Percentiles rank a stretch among this genome's conserved stretches.
These are phyloP conservation scores for Ustilago sp. DNA, from an alignment of 1,284 basidiomycete species.

Conservation along the genomic window DNA sequence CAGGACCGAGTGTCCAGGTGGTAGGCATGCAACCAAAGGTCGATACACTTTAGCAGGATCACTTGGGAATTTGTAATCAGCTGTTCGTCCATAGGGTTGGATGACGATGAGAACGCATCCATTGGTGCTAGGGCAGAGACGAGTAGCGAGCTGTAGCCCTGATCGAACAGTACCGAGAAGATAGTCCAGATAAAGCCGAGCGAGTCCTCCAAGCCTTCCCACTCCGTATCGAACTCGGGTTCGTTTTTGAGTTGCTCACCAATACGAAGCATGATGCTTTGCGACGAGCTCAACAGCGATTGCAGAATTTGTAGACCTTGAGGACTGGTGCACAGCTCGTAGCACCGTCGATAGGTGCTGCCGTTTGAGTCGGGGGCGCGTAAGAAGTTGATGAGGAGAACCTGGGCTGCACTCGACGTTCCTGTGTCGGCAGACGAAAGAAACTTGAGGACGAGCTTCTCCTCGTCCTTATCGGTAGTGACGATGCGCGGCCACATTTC, in stretches of 20 bases:
- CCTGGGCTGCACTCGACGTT: slow-evolving; percentile 40
- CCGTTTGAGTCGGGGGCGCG: neutral
- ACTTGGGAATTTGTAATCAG: slow-evolving; percentile 45
- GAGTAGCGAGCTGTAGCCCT: slow-evolving; percentile 27
- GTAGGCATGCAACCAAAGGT: slow-evolving; percentile 44
- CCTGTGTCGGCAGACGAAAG: slow-evolving; percentile 41
- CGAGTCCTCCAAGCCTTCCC: slow-evolving; percentile 32
- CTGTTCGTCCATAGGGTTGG: slow-evolving; percentile 14
- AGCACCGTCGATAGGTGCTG: slow-evolving; percentile 11
- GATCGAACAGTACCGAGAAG: slow-evolving; percentile 45
- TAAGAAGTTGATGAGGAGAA: slow-evolving; percentile 46
- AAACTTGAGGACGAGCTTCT: slow-evolving; percentile 32
- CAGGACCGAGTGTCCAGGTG: slow-evolving; percentile 13
- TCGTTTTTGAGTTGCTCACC: slow-evolving; percentile 10
- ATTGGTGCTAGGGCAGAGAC: slow-evolving; percentile 27
- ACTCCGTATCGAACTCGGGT: slow-evolving; percentile 17
- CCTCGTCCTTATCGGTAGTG: slow-evolving; percentile 6
- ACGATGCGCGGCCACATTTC: slow-evolving; percentile 37
- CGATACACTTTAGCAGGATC: slow-evolving; percentile 51
- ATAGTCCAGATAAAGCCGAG: slow-evolving; percentile 50
- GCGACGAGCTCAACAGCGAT: slow-evolving; percentile 29
- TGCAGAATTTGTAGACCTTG: slow-evolving; percentile 25
- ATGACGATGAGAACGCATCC: slow-evolving; percentile 10
- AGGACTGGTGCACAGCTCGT: slow-evolving; percentile 22
- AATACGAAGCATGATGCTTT: slow-evolving; percentile 45